Evolutionary conservation across 179 eudicot genomes (phyloP).

Genomic region (Spinacia oleracea): DNA sequence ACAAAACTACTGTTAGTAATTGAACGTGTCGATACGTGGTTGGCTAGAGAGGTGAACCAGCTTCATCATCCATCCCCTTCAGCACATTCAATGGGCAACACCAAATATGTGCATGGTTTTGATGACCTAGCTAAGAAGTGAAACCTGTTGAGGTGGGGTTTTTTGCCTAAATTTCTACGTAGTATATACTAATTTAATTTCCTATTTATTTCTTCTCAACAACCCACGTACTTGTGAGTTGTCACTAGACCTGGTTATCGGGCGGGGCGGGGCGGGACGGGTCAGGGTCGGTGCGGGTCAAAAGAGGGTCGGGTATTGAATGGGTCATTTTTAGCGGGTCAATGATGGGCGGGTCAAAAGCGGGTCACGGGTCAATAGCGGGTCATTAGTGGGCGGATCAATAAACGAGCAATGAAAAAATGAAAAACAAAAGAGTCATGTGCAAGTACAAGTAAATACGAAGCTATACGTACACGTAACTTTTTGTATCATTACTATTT

Average conservation of each 20-base stretch:
- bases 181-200: constrained; percentile 16
- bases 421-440: too few species aligned
- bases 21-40: background rate
- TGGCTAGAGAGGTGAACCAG: background rate
- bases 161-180: constrained; percentile 14
- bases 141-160: background rate
- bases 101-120: constrained; percentile 13
- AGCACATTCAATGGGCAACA: constrained; percentile 18
- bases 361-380: too few species aligned
- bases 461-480: too few species aligned
- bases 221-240: constrained; percentile 9
- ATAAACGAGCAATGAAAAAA: too few species aligned
- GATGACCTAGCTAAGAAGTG: background rate
- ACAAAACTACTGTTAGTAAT: background rate
- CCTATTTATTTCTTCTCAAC: constrained; percentile 25
- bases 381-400: too few species aligned
- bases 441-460: too few species aligned
- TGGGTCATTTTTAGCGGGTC: too few species aligned
- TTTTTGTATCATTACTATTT: too few species aligned
- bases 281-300: too few species aligned
- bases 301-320: too few species aligned
- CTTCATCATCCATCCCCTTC: background rate
- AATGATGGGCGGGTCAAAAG: too few species aligned
- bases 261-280: too few species aligned
- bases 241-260: background rate